These are phyloP conservation scores for Ophiosphaerella korrae DNA, from an alignment of 2,329 filamentous ascomycete species.

Conservation along the genomic window DNA sequence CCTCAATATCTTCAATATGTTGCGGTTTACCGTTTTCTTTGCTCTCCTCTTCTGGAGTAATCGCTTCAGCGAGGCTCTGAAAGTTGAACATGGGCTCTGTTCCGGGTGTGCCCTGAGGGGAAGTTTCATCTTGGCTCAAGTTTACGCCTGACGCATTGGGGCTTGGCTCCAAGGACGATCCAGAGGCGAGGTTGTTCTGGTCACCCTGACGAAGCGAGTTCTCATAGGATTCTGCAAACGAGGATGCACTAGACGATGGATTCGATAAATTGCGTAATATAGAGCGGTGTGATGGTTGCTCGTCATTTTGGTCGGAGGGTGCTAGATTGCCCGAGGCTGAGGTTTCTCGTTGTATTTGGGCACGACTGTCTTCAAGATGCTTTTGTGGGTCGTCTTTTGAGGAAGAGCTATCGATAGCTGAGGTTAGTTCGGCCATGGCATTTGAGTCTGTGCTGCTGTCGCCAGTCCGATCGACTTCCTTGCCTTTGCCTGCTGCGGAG, in stretches of 20 bases:
- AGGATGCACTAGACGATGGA: slow-evolving; percentile 82
- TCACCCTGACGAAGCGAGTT: slow-evolving; percentile 33
- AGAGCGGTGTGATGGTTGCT: slow-evolving; percentile 60
- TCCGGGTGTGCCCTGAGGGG: slow-evolving; percentile 51
- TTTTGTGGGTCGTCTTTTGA: slow-evolving; percentile 49
- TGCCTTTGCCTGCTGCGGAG: slow-evolving; percentile 52
- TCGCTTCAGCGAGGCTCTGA: slow-evolving; percentile 81
- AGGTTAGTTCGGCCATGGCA: slow-evolving; percentile 50
- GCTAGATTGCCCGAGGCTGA: slow-evolving; percentile 49
- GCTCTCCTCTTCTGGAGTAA: slow-evolving; percentile 64
- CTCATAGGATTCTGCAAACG: slow-evolving; percentile 68
- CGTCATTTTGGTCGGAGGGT: slow-evolving; percentile 46
- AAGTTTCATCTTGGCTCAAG: slow-evolving; percentile 33
- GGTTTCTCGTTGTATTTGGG: slow-evolving; percentile 46
- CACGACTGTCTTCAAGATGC: slow-evolving; percentile 54
- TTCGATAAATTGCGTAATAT: slow-evolving; percentile 84
- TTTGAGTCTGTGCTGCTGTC: slow-evolving; percentile 47
- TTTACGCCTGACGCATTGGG: slow-evolving; percentile 62
- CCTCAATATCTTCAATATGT: slow-evolving; percentile 47
- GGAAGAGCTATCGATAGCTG: slow-evolving; percentile 45
- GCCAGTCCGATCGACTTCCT: slow-evolving; percentile 52
- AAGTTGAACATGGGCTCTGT: slow-evolving; percentile 91
- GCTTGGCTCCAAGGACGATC: slow-evolving; percentile 54
- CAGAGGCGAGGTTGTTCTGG: slow-evolving; percentile 43
- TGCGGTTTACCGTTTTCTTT: slow-evolving; percentile 51